phyloP scores from a whole-genome alignment of 163 green algal genomes.

The Prototheca wickerhamii region DNA sequence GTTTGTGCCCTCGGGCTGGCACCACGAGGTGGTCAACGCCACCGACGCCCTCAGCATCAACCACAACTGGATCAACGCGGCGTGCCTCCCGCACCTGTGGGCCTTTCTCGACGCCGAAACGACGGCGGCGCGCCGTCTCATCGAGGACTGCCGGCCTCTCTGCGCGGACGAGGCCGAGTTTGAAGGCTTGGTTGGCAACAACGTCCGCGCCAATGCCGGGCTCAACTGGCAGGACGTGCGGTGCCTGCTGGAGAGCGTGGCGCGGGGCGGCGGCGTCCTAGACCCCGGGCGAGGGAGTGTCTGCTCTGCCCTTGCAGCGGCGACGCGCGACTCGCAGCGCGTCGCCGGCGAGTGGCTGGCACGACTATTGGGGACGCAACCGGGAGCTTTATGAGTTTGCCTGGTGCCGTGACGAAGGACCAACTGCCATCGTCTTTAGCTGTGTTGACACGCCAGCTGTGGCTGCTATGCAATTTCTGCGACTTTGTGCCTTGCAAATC shows the following conservation, averaged over 20 bases:
- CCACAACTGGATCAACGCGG: constrained; percentile 89
- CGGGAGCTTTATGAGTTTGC: too few relatives aligned
- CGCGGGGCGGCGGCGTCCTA: background rate
- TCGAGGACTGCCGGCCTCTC: constrained; percentile 64
- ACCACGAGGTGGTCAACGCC: constrained; percentile 70
- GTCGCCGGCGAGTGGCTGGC: too few relatives aligned
- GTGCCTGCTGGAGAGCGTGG: constrained; percentile 20
- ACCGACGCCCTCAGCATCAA: constrained; percentile 55
- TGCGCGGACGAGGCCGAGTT: constrained; percentile 51
- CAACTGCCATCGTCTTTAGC: too few relatives aligned
- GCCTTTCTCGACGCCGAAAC: constrained; percentile 42
- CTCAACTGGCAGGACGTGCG: constrained; percentile 30
- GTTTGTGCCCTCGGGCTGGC: constrained; percentile 91
- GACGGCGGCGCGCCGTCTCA: constrained; percentile 34
- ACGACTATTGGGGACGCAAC: too few relatives aligned
- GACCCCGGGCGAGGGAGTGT: background rate
- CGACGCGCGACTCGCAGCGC: too few relatives aligned
- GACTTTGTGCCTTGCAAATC: too few relatives aligned
- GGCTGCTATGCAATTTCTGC: too few relatives aligned
- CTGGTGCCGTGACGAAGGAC: too few relatives aligned
- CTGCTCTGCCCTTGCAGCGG: background rate
- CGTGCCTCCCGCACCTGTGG: constrained; percentile 53
- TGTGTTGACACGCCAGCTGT: too few relatives aligned
- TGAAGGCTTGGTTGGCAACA: constrained; percentile 51
- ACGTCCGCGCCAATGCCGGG: constrained; percentile 47